Evolutionary conservation across 768 basidiomycete genomes (phyloP), one percentile per base, ranked within the genome.

Genomic region (Pleurotus platypus): DNA sequence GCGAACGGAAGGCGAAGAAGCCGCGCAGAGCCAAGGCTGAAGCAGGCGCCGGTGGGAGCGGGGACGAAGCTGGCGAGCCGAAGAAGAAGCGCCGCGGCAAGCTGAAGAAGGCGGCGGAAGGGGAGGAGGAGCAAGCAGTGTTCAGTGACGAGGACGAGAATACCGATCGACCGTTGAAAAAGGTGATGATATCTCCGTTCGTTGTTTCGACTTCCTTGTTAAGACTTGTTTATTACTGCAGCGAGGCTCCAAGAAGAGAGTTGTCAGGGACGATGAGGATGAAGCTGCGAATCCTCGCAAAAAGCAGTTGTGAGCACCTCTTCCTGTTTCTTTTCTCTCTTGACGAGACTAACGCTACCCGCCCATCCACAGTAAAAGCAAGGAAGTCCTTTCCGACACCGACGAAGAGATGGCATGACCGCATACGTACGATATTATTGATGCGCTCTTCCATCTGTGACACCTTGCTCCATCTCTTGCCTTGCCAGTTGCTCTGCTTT

Each of bases 381-480:
- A 92, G 70, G 93, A 87, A 64, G 81, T 85, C 69, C 83, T 96
- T 49, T 88, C 88, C 5, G 92, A 94, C 67, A 92, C 91, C 2
- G 93, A 94, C 67, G 92, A 91, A 26, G 89, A 90, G 53, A 87
- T 87, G 85, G 75, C 80, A 67, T 87, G 74, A 77, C 46, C 57
- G 55, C 57, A 30, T 8, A 35, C 30, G 9, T 9, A 35, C 30
- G 9, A 35, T 8, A 8, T 35, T 8, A 35, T 11, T 2, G 30
- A 35, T 35, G 18, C 18, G 18, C 18, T 18, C 18, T 18, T 18
- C 24, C 24, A 26, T 26, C 24, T 26, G 24, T 4, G 24, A 26
- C 24, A 60, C 26, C 20, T 18, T 22, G n/a, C 43, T 16, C 30
- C 43, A 38, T 59, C 47, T 63, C 40, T 55, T 26, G 24, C 8